A percentile compares a stretch with the other conserved stretches of the same genome.
These are phyloP conservation scores for Apophysomyces ossiformis DNA, from an alignment of 371 early-diverging fungal species.

Conservation along the genomic window DNA sequence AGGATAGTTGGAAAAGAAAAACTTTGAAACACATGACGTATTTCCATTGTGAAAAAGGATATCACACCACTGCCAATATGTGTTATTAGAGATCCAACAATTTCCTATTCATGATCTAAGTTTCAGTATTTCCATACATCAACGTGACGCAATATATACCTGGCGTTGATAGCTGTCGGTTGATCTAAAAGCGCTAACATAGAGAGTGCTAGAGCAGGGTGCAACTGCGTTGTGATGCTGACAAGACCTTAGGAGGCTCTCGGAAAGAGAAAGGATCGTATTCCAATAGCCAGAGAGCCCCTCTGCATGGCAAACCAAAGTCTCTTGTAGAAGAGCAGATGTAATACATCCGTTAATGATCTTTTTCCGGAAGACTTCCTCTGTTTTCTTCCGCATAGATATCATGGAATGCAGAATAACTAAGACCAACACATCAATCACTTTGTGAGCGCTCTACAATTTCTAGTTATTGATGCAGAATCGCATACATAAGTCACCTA, in stretches of 20 bases:
- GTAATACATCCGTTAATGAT: constrained; percentile 58
- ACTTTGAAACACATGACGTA: neutral
- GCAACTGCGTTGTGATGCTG: constrained; percentile 49
- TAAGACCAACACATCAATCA: constrained; percentile 71
- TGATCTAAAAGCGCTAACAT: constrained; percentile 55
- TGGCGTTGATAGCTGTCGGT: constrained; percentile 73
- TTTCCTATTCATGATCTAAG: constrained; percentile 53
- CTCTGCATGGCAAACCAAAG: constrained; percentile 53
- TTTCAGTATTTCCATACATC: neutral
- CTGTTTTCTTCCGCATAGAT: constrained; percentile 69
- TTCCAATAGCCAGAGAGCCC: constrained; percentile 64
- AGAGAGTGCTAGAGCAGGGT: constrained; percentile 55
- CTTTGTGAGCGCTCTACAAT: constrained; percentile 46
- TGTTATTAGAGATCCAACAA: constrained; percentile 77
- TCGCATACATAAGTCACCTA: constrained; percentile 21
- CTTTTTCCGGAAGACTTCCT: constrained; percentile 61
- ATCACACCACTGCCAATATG: constrained; percentile 83
- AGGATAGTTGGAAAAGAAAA: constrained; percentile 11
- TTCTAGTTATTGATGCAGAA: neutral
- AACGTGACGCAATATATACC: constrained; percentile 13
- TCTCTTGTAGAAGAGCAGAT: constrained; percentile 52
- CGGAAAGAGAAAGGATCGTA: constrained; percentile 63
- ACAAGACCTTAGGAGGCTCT: constrained; percentile 63
- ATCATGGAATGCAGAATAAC: constrained; percentile 70
- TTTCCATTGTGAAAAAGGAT: constrained; percentile 22